Percentiles rank a stretch among this genome's conserved stretches.
Conservation (phyloP, 176 grass and related monocot species). For the Triticum aestivum region DNA sequence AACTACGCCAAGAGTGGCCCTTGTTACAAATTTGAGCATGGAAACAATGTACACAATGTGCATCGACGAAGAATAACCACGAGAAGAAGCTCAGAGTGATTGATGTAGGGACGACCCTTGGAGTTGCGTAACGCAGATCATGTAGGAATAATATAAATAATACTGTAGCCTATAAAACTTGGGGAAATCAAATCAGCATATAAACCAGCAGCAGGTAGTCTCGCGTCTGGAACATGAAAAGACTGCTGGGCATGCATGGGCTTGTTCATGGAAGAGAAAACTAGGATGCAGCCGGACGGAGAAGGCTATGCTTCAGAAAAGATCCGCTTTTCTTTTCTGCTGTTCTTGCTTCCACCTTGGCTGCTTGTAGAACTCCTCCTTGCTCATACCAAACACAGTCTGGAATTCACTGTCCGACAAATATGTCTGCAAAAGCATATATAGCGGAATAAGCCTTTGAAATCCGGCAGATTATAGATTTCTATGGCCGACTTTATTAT, state of each 20-base stretch:
- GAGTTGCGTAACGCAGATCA: conserved; percentile 37
- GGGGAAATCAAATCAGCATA: neutral
- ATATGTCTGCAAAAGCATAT: conserved; percentile 70
- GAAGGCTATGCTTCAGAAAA: conserved; percentile 54
- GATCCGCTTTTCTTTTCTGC: conserved; percentile 84
- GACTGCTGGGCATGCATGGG: conserved; percentile 11
- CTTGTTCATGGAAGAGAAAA: conserved; percentile 10
- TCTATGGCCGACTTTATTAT: neutral
- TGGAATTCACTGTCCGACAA: conserved; percentile 79
- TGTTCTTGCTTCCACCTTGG: conserved; percentile 98
- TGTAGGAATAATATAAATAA: conserved; percentile 49
- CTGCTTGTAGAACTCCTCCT: conserved; percentile 81
- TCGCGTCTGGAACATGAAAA: conserved; percentile 24
- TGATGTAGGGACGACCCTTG: conserved; percentile 23
- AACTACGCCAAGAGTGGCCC: conserved; percentile 26
- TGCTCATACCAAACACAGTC: conserved; percentile 63
- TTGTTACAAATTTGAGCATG: conserved; percentile 23
- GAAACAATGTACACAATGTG: conserved; percentile 14
- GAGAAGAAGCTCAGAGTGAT: conserved; percentile 23
- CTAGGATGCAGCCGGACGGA: neutral
- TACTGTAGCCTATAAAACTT: conserved; percentile 38
- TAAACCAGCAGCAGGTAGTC: neutral
- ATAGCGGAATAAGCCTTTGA: conserved; percentile 8
- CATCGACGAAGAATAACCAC: neutral
- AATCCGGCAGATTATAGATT: neutral